Evolutionary conservation across 1,284 basidiomycete species (phyloP).

Genomic region (Cutaneotrichosporon daszewskae): DNA sequence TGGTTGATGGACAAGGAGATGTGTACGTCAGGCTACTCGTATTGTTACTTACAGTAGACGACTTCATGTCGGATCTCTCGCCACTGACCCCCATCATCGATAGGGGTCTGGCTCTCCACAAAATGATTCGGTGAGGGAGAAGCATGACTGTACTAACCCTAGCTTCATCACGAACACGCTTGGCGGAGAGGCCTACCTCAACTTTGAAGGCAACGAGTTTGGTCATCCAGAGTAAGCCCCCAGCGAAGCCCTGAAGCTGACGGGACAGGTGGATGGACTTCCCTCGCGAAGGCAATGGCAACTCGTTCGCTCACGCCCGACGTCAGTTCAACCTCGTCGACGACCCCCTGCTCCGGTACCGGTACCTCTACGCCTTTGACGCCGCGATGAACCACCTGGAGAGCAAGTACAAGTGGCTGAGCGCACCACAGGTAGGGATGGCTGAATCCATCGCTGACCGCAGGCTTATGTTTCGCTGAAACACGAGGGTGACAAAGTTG

Average conservation of each 20-base stretch:
- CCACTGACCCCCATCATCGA: slow-evolving; percentile 81
- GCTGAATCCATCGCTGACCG: not conserved
- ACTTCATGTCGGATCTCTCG: slow-evolving; percentile 87
- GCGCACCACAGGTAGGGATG: slow-evolving; percentile 61
- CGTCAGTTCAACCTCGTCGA: slow-evolving; percentile 95
- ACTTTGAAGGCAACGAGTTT: slow-evolving; percentile 98
- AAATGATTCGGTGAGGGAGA: slow-evolving; percentile 80
- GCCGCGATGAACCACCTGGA: slow-evolving; percentile 86
- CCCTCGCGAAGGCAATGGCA: slow-evolving; percentile 87
- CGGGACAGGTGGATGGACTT: slow-evolving; percentile 87
- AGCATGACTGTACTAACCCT: slow-evolving; percentile 8
- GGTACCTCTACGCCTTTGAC: slow-evolving; percentile 89
- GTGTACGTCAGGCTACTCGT: slow-evolving; percentile 58
- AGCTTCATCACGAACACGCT: slow-evolving; percentile 85
- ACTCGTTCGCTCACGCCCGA: slow-evolving; percentile 92
- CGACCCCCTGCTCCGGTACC: slow-evolving; percentile 77
- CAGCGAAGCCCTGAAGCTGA: not conserved
- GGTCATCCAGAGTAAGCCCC: slow-evolving; percentile 79
- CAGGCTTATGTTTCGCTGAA: slow-evolving; percentile 88
- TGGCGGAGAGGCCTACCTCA: slow-evolving; percentile 94
- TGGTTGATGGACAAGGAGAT: slow-evolving; percentile 99
- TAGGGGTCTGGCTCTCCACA: slow-evolving; percentile 86
- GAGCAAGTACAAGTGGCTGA: slow-evolving; percentile 74
- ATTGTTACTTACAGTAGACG: slow-evolving; percentile 55
- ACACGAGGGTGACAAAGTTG: slow-evolving; percentile 82